phyloP scores from a whole-genome alignment of 495 filamentous ascomycete species.

The Tuber melanosporum region DNA sequence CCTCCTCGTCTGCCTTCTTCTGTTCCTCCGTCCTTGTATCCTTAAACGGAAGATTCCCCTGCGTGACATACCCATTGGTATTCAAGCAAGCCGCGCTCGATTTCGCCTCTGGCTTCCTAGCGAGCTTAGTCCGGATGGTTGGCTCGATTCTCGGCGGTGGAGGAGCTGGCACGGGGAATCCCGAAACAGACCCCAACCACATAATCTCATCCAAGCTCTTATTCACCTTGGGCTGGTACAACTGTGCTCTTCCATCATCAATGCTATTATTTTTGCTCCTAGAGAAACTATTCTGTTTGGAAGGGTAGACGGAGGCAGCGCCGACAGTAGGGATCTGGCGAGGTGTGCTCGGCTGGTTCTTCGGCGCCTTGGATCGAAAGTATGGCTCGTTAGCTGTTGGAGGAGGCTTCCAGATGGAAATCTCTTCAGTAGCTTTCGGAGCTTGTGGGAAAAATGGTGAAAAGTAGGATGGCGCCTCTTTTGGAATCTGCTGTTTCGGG shows the following conservation, averaged over 20 bases:
- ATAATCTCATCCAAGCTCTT: slow-evolving; percentile 41
- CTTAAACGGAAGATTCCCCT: background rate
- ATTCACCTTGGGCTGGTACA: slow-evolving; percentile 39
- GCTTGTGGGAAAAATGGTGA: slow-evolving; percentile 38
- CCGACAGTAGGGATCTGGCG: slow-evolving; percentile 38
- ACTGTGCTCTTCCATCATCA: slow-evolving; percentile 33
- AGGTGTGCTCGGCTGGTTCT: slow-evolving; percentile 31
- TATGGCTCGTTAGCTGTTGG: slow-evolving; percentile 27
- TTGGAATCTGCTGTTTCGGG: slow-evolving; percentile 39
- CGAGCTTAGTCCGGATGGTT: slow-evolving; percentile 37
- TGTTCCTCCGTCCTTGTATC: slow-evolving; percentile 14
- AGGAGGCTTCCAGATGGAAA: slow-evolving; percentile 38
- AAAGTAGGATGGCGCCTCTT: slow-evolving; percentile 38
- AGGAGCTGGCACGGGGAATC: slow-evolving; percentile 30
- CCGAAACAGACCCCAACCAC: slow-evolving; percentile 39
- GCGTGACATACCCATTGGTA: slow-evolving; percentile 16
- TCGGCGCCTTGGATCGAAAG: slow-evolving; percentile 37
- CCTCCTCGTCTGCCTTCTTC: slow-evolving; percentile 36
- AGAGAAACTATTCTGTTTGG: background rate
- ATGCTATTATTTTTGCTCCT: slow-evolving; percentile 19
- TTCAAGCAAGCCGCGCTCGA: slow-evolving; percentile 36
- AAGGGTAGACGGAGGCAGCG: slow-evolving; percentile 10
- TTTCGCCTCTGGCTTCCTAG: slow-evolving; percentile 38
- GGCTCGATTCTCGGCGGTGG: slow-evolving; percentile 29
- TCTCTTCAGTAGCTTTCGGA: slow-evolving; percentile 18